Evolutionary conservation across 2,329 filamentous ascomycete genomes (phyloP), one percentile per base, ranked within the genome.

Genomic region (Escovopsis sp.): DNA sequence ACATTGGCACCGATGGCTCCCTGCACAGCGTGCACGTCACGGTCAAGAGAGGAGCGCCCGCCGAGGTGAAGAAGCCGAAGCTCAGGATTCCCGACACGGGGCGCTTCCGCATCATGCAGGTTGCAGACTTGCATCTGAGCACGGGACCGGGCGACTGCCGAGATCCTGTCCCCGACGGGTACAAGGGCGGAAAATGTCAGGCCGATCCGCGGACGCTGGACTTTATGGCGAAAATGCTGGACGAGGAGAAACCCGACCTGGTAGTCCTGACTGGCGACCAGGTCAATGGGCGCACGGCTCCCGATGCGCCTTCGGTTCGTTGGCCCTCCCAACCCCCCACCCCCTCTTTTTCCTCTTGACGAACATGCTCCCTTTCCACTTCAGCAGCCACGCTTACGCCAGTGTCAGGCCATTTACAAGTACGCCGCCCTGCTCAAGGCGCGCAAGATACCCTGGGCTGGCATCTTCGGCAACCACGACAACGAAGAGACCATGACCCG

Each of bases 401-500:
- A 15, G 15, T 15, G 15, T 15, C 42, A 82, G 77, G 85, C 89
- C 33, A 83, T 98, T 45, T 94, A 93, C 69, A 98, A 98, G 63
- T 86, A 88, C 54, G 83, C 85, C 6, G 79, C 85, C 39, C 70
- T 93, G 11, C 76, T 98, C 40, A 82, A 86, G 48, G 78, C 86
- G 59, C 84, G 84, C 59, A 85, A 86, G 54, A 86, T 96, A 33
- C 91, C 91, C 0, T 96, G 93, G 55, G 85, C 87, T 12, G 80
- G 82, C 47, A 96, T 98, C 46, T 95, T 96, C 55, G 91, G 91
- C 44, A 98, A 98, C 59, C 91, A 98, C 60, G 91, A 98, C 56
- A 89, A 96, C 54, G 89, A 96, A 67, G 80, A 81, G 32, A 77
- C 84, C 38, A 72, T 95, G 49, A 76, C 80, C 12, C 82, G 91